Evolutionary conservation across 306 rosid species (phyloP), one percentile per base, ranked within the genome.

Genomic region (Corylus heterophylla): DNA sequence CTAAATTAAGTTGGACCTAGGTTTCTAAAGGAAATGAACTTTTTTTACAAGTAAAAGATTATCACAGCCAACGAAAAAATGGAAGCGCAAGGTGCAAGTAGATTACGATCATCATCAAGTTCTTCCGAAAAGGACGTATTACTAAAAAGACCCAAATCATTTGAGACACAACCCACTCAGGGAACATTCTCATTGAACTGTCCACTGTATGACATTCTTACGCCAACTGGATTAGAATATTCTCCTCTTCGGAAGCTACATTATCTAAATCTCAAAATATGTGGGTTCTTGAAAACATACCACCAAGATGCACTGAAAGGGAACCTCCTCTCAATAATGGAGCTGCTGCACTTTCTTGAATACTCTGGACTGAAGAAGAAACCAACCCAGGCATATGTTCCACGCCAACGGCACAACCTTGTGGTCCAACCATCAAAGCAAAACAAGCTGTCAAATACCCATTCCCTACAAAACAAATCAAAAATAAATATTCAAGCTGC

Each of bases 361-460:
- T 93, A 83, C 90, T 95, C 79, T 83, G 71, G 31, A 83, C 82
- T 61, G 99, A 93, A 67, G 85, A 93, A 80, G 91, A 88, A 59
- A 81, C 93, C 88, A 95, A 80, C 81, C 90, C 98, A 39, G 96
- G 94, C 87, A 95, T 93, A 77, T 93, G 97, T 45, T 95, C 97
- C 74, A 95, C 93, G 0, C 99, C 98, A 73, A 93, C 85, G 22
- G 90, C 86, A 37, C 81, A 84, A 64, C 98, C 99, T 83, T 90
- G 76, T 29, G 96, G 90, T 74, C 98, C 98, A 54, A 91, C 96
- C 98, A 95, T 95, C 82, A 89, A 20, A 2, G 94, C 97, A 79
- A 93, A 93, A 81, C 99, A 93, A 0, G 97, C 98, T 4, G 99
- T 93, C 88, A 95, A 78, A 76, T 93, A 95, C 54, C 97, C 99